Evolutionary conservation across 2,329 filamentous ascomycete species (phyloP), one percentile per base, ranked within the genome.

Genomic region (Akanthomyces lecanii): DNA sequence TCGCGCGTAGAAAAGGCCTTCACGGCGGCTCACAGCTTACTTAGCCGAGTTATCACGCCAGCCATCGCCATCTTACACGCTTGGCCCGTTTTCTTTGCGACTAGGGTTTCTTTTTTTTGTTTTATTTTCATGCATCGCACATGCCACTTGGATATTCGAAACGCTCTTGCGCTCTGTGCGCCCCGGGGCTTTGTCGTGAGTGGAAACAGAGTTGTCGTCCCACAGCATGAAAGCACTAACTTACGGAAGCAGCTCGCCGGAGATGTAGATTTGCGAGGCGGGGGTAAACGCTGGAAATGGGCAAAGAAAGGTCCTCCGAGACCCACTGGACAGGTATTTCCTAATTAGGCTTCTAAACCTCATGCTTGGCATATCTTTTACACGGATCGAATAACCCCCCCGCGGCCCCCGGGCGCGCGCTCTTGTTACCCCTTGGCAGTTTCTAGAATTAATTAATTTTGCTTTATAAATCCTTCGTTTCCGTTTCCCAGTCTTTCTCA

Each of bases 281-380:
- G 45, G 30, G 42, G 48, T 30, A 5, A 45, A 21, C 11, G 47
- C 59, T 61, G 59, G 10, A 61, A 38, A 21, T 54, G 30, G 59
- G 59, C 42, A 33, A 28, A 36, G 42, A 47, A 21, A 23, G 54
- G 18, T 38, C 61, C 45, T 47, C 47, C 7, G 5, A 21, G 42
- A 44, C 48, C 55, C 61, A 58, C 51, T 14, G 8, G 33, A 11
- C 28, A 40, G 54, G 2, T 45, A 45, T 60, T 63, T 51, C 62
- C 62, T 38, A 60, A 63, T 54, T 42, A 38, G 62, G 62, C 40
- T 54, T 44, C 48, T 63, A 63, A 60, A 53, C 2, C n/a, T 52
- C 62, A 63, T 55, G 40, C 48, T 40, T 33, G 55, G 42, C 56
- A 44, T 21, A 18, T n/a, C 16, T 28, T 28, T 11, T 21, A 25